Conservation (phyloP, 2,329 filamentous ascomycete species). For the Thielaviopsis musarum region DNA sequence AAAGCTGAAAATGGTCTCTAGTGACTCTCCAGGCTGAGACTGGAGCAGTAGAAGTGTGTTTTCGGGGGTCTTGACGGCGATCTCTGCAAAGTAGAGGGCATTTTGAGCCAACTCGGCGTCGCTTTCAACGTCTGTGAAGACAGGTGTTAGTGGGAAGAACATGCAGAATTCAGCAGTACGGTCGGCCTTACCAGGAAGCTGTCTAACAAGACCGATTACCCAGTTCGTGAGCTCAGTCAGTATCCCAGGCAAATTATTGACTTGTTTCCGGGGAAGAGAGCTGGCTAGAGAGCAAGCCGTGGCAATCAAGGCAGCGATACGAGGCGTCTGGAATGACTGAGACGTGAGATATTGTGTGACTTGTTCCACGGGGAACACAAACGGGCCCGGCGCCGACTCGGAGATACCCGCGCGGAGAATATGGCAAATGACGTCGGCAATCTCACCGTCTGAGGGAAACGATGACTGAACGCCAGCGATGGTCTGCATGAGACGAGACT, state of each 20-base stretch:
- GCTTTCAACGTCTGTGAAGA: constrained; percentile 40
- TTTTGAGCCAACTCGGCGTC: constrained; percentile 60
- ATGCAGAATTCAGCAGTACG: background rate
- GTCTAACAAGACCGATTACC: constrained; percentile 43
- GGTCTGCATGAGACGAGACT: constrained; percentile 30
- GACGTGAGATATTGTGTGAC: constrained; percentile 51
- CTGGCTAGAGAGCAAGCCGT: constrained; percentile 56
- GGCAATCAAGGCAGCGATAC: constrained; percentile 51
- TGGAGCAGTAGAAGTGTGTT: constrained; percentile 44
- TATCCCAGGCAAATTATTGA: constrained; percentile 28
- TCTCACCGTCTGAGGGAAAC: constrained; percentile 45
- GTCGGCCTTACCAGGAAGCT: constrained; percentile 35
- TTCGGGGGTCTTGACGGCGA: constrained; percentile 35
- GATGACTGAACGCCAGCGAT: constrained; percentile 30
- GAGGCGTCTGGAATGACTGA: constrained; percentile 41
- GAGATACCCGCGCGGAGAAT: constrained; percentile 60
- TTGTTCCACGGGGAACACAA: constrained; percentile 51
- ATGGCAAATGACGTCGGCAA: constrained; percentile 54
- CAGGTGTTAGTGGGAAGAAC: background rate
- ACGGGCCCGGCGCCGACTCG: constrained; percentile 57
- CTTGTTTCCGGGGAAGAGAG: constrained; percentile 32
- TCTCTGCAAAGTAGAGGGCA: constrained; percentile 54
- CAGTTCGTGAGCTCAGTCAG: constrained; percentile 40
- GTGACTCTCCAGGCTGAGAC: constrained; percentile 35
- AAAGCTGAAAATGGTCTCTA: constrained; percentile 56